These are phyloP conservation scores for Plasmodium vivax DNA, from an alignment of 169 alveolate genomes.

Conservation along the genomic window DNA sequence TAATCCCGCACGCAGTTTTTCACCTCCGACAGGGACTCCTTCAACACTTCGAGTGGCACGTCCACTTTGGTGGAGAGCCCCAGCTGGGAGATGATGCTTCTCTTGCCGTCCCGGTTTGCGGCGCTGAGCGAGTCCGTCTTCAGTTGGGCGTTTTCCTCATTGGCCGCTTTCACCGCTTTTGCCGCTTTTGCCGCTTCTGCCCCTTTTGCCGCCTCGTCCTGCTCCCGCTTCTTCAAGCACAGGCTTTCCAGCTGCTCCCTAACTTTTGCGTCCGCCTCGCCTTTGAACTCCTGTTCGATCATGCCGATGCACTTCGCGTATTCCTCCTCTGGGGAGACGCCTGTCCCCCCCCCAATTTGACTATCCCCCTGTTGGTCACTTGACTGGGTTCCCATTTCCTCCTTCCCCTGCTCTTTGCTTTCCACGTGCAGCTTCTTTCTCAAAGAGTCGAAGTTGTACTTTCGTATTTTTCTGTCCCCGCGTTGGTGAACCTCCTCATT, in stretches of 20 bases:
- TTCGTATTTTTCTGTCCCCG: slow-evolving; percentile 15
- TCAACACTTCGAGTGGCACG: background rate
- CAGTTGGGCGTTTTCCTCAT: background rate
- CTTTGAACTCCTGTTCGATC: slow-evolving; percentile 59
- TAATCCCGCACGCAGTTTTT: slow-evolving; percentile 67
- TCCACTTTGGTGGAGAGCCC: slow-evolving; percentile 61
- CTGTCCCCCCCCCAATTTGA: background rate
- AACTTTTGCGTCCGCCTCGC: slow-evolving; percentile 12
- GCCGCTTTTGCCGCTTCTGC: background rate
- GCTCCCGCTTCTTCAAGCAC: slow-evolving; percentile 32
- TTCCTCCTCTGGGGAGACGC: background rate
- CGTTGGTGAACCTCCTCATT: background rate
- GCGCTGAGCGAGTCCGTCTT: background rate
- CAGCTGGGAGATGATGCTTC: slow-evolving; percentile 16
- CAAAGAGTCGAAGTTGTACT: background rate
- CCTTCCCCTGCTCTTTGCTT: background rate
- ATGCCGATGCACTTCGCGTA: slow-evolving; percentile 38
- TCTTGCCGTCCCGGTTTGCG: background rate
- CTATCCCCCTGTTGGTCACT: slow-evolving; percentile 4
- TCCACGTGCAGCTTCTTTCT: background rate
- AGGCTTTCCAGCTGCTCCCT: slow-evolving; percentile 37
- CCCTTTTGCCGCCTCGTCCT: slow-evolving; percentile 43
- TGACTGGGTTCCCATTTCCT: background rate
- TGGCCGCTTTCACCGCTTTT: background rate
- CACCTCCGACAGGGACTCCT: slow-evolving; percentile 57